These are phyloP conservation scores for Cyclotella sp. DNA, from an alignment of 108 stramenopile species.

Conservation along the genomic window DNA sequence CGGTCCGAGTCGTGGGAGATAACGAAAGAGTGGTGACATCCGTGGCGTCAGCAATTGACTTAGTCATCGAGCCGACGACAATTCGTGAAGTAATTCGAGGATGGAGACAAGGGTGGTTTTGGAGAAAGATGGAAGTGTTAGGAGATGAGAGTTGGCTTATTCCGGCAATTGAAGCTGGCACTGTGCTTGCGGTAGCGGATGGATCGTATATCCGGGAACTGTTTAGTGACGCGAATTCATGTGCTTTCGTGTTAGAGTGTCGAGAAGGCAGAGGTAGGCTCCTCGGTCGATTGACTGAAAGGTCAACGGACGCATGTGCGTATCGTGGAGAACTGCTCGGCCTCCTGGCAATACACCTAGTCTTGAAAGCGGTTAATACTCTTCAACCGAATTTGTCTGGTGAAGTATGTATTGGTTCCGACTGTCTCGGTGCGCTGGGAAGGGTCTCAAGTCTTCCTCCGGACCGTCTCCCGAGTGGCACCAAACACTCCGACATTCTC, in stretches of 20 bases:
- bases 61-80: too few relatives aligned
- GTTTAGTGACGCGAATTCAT: neutral
- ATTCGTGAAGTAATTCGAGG: too few relatives aligned
- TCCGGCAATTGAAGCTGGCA: neutral
- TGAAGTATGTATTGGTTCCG: too few relatives aligned
- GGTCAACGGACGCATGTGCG: neutral
- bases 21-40: too few relatives aligned
- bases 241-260: too few relatives aligned
- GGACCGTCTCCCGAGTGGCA: neutral
- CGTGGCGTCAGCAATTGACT: too few relatives aligned
- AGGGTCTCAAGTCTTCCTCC: neutral
- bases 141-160: too few relatives aligned
- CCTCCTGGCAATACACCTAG: neutral
- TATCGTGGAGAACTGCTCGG: neutral
- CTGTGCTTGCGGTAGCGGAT: neutral
- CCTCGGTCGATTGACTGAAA: neutral
- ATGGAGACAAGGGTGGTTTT: neutral
- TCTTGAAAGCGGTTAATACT: neutral
- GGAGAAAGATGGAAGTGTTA: neutral
- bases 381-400: neutral
- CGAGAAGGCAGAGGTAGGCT: neutral
- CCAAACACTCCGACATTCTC: neutral
- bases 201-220: neutral
- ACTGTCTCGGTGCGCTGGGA: neutral
- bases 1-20: too few relatives aligned